Conservation (phyloP, 2,329 filamentous ascomycete species). For the Colletotrichum siamense region DNA sequence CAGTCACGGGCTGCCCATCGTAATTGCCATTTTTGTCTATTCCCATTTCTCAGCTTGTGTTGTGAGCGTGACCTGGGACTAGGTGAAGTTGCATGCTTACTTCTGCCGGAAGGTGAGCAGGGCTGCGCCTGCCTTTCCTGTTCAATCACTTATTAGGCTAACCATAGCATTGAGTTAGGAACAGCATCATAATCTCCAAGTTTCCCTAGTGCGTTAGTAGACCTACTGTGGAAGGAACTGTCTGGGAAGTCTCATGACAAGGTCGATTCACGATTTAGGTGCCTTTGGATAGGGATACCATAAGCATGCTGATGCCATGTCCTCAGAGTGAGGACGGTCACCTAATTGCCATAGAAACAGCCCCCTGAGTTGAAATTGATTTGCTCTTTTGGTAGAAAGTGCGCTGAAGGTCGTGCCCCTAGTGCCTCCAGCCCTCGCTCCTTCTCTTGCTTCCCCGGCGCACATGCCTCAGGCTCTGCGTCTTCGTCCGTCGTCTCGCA, state of each 20-base stretch:
- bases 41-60: not conserved
- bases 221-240: not conserved
- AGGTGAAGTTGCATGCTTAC: not conserved
- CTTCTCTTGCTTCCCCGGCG: not conserved
- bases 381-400: fast-evolving
- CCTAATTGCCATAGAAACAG: not conserved
- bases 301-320: fast-evolving
- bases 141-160: not conserved
- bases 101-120: not conserved
- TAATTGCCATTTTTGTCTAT: not conserved
- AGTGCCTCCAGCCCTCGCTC: not conserved
- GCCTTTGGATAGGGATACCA: not conserved
- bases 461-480: not conserved
- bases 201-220: fast-evolving
- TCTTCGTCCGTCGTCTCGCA: not conserved
- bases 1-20: not conserved
- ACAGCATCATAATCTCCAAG: fast-evolving
- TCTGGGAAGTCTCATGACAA: not conserved
- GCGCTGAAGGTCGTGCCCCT: not conserved
- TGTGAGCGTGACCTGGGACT: not conserved
- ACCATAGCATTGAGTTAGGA: not conserved
- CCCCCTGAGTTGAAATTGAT: not conserved
- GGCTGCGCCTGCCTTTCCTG: not conserved
- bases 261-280: fast-evolving
- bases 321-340: fast-evolving